Conservation (phyloP, 768 basidiomycete genomes). For the Hypholoma fasciculare region DNA sequence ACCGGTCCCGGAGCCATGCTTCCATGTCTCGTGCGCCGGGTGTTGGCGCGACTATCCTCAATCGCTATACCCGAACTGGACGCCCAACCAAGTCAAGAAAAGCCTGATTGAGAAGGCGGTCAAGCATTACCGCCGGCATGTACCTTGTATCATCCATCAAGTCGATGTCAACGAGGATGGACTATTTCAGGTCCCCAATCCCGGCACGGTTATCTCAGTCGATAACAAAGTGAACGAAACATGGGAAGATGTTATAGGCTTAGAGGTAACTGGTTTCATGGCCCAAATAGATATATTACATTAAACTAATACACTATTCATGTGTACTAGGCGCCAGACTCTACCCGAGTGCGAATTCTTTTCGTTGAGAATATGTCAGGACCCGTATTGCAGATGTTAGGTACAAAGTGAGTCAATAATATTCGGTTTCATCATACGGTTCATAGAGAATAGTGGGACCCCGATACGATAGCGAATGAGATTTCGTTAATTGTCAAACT, state of each 20-base stretch:
- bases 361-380: slow-evolving; percentile 56
- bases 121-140: slow-evolving; percentile 25
- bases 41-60: slow-evolving; percentile 44
- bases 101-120: slow-evolving; percentile 40
- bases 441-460: neutral
- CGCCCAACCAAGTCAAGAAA: slow-evolving; percentile 37
- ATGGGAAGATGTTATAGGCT: slow-evolving; percentile 37
- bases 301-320: neutral
- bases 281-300: slow-evolving; percentile 11
- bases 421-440: neutral
- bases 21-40: slow-evolving; percentile 32
- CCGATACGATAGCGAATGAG: no score
- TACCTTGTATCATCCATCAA: slow-evolving; percentile 32
- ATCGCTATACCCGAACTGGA: slow-evolving; percentile 57
- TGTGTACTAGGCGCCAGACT: slow-evolving; percentile 28
- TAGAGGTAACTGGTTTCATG: slow-evolving; percentile 26
- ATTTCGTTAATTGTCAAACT: no score
- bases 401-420: slow-evolving; percentile 42
- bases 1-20: slow-evolving; percentile 33
- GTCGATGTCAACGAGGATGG: slow-evolving; percentile 42
- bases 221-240: slow-evolving; percentile 26
- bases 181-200: slow-evolving; percentile 29
- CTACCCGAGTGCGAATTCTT: slow-evolving; percentile 45
- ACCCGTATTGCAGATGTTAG: slow-evolving; percentile 60
- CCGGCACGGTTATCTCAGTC: slow-evolving; percentile 19